phyloP scores from a whole-genome alignment of 1,284 basidiomycete species.

The Lentinula novae-zelandiae region DNA sequence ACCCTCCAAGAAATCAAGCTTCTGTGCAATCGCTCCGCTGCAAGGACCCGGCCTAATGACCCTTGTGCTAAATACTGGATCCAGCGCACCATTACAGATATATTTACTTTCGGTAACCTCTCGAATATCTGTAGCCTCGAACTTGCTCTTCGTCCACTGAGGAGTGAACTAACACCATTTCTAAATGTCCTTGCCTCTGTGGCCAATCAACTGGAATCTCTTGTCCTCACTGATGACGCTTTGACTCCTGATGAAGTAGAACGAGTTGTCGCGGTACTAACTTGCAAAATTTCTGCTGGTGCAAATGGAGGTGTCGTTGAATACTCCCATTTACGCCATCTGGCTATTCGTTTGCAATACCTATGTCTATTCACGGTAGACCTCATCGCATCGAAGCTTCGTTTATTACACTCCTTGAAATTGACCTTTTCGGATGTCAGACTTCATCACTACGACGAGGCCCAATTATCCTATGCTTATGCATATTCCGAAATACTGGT shows the following conservation, averaged over 20 bases:
- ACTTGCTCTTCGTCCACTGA: slow-evolving; percentile 15
- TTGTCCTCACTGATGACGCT: slow-evolving; percentile 30
- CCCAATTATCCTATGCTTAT: not conserved
- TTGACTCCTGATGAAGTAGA: slow-evolving; percentile 27
- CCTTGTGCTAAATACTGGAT: slow-evolving; percentile 33
- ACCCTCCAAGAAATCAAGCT: slow-evolving; percentile 32
- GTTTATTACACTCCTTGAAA: slow-evolving; percentile 22
- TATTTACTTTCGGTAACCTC: not conserved
- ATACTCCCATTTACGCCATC: slow-evolving; percentile 17
- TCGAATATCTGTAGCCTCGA: slow-evolving; percentile 7
- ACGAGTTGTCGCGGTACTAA: slow-evolving; percentile 21
- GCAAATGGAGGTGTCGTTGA: not conserved
- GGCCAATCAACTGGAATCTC: slow-evolving; percentile 25
- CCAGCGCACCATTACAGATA: slow-evolving; percentile 28
- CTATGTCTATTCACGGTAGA: slow-evolving; percentile 29
- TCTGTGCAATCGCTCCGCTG: slow-evolving; percentile 24
- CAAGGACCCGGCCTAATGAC: slow-evolving; percentile 18
- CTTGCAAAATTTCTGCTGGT: not conserved
- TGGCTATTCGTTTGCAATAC: slow-evolving; percentile 28
- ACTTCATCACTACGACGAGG: not conserved
- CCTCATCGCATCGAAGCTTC: slow-evolving; percentile 26
- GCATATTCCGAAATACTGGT: not conserved
- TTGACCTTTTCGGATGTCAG: slow-evolving; percentile 16
- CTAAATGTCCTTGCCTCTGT: slow-evolving; percentile 27
- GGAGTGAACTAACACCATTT: slow-evolving; percentile 25